phyloP scores from a whole-genome alignment of 345 rosid species.

The Aethionema arabicum region DNA sequence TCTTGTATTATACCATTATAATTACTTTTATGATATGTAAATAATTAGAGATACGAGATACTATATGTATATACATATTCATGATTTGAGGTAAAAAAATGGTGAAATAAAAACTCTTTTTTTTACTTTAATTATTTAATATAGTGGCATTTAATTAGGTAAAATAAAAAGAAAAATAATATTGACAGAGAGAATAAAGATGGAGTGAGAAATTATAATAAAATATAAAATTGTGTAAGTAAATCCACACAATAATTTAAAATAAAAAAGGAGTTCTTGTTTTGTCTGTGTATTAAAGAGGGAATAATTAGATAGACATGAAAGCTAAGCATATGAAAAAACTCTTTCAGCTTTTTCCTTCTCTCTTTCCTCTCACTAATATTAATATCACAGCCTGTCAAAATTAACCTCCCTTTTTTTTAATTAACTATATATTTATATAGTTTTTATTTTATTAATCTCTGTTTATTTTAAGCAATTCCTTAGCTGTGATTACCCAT shows the following conservation, averaged over 20 bases:
- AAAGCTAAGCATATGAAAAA: constrained; percentile 25
- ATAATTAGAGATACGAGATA: neutral
- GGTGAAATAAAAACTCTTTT: neutral
- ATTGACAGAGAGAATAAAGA: constrained; percentile 6
- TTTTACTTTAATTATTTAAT: neutral
- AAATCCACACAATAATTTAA: neutral
- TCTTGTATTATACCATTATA: neutral
- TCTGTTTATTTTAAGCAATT: constrained; percentile 27
- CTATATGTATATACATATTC: neutral
- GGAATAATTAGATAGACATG: constrained; percentile 29
- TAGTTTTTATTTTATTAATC: constrained; percentile 35
- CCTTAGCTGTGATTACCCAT: constrained; percentile 27
- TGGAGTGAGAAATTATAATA: constrained; percentile 4
- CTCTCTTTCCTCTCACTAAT: constrained; percentile 38
- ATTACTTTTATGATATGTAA: neutral
- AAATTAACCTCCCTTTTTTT: constrained; percentile 57
- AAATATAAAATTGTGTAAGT: neutral
- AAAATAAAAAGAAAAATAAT: neutral
- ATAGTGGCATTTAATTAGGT: neutral
- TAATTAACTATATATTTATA: constrained; percentile 42
- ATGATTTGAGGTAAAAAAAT: constrained; percentile 7
- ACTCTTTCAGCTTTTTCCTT: constrained; percentile 36
- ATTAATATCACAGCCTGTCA: constrained; percentile 73
- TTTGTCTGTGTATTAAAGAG: constrained; percentile 26
- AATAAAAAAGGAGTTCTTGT: constrained; percentile 1